These are phyloP conservation scores for Gaeumannomyces tritici DNA, from an alignment of 2,329 filamentous ascomycete species.

Conservation along the genomic window DNA sequence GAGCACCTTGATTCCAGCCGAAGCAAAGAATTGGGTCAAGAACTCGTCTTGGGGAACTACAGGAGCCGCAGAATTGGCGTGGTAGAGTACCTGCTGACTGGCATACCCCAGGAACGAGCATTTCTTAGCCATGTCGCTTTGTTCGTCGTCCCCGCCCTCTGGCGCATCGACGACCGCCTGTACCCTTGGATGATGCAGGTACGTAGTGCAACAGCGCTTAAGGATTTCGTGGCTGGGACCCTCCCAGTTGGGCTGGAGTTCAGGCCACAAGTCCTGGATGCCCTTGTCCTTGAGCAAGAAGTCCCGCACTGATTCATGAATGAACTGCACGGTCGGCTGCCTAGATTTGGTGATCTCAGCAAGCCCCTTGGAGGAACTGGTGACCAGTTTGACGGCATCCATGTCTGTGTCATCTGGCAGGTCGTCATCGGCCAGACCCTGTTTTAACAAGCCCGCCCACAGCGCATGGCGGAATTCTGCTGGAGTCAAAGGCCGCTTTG, in stretches of 20 bases:
- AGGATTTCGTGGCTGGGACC: constrained; percentile 28
- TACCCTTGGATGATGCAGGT: too few relatives aligned
- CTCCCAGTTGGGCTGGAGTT: constrained; percentile 18
- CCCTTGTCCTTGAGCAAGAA: constrained; percentile 28
- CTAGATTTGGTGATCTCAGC: constrained; percentile 27
- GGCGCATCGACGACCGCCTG: too few relatives aligned
- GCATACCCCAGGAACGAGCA: too few relatives aligned
- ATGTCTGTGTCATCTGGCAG: constrained; percentile 9
- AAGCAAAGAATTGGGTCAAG: too few relatives aligned
- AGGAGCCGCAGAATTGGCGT: too few relatives aligned
- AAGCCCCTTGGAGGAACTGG: constrained; percentile 38
- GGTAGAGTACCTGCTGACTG: too few relatives aligned
- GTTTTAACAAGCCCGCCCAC: too few relatives aligned
- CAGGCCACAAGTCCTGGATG: constrained; percentile 18
- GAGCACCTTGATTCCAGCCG: too few relatives aligned
- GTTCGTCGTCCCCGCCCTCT: too few relatives aligned
- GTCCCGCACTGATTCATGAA: constrained; percentile 40
- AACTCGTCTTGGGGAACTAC: too few relatives aligned
- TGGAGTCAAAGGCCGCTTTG: constrained; percentile 28
- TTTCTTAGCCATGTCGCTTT: too few relatives aligned
- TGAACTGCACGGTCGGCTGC: constrained; percentile 35
- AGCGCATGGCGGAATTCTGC: constrained; percentile 29
- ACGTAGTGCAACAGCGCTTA: too few relatives aligned
- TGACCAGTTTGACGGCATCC: constrained; percentile 22
- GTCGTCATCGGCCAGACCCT: background rate